Base-by-base conservation (phyloP, 768 basidiomycete genomes). In the Mycena pura region DNA sequence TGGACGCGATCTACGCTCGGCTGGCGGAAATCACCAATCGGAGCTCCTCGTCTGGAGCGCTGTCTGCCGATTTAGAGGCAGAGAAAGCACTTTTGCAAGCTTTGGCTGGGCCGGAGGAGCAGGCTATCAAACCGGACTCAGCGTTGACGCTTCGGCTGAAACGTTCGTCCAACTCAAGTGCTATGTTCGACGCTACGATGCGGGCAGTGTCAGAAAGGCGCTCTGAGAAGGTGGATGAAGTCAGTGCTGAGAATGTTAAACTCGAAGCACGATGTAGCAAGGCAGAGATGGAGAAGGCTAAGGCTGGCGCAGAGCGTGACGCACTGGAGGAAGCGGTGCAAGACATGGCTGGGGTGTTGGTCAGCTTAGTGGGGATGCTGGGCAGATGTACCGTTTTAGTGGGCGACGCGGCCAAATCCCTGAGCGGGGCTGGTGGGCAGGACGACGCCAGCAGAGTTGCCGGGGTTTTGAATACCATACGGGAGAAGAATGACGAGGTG, bases 131-230 rank as follows among this genome's bases (percentile, higher is more conserved):
- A 68, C 71, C 85, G 2, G 80, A 83, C 44, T 91, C 92, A 8
- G 71, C 82, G 0, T 73, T 92, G 40, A 84, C 81, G 60, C 72
- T 77, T 51, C 83, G 87, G 55, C 71, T 92, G 27, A 84, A 86
- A 68, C 85, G 88, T 6, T 89, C 92, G 3, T 82, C 82, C 57
- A 95, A 93, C 70, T 87, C 91, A 5, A 81, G 78, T 62, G 86
- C 89, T 29, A 90, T 95, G 83, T 93, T 95, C 69, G 91, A 93
- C 45, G 93, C 91, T 15, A 92, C 90, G 34, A 83, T 95, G 70
- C 86, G 90, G n/a, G 92, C 92, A 15, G 87, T 89, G 47, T 86
- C 89, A 31, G 91, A 95, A 69, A 81, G 93, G 53, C 87, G 84
- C 61, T 91, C 89, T 5, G 91, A 93, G 63, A 87, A 87, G 65